phyloP scores from a whole-genome alignment of 2,329 filamentous ascomycete species.

The Aspergillus oerlinghausenensis region DNA sequence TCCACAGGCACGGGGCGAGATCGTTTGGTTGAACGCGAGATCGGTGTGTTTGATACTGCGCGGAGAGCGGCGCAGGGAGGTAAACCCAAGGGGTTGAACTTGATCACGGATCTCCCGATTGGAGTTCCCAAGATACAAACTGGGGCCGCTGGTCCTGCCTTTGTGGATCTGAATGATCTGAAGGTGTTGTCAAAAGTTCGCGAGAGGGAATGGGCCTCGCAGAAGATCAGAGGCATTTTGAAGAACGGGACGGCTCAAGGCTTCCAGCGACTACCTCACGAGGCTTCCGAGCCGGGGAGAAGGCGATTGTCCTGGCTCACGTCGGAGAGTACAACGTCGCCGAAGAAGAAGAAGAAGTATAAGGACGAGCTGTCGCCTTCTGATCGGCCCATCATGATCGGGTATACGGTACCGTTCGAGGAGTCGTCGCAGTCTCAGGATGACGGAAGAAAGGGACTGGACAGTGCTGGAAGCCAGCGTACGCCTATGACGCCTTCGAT shows the following conservation, averaged over 20 bases:
- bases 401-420: conserved; percentile 37
- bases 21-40: not conserved
- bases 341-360: conserved; percentile 23
- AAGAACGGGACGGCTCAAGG: conserved; percentile 18
- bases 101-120: conserved; percentile 39
- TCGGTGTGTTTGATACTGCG: not conserved
- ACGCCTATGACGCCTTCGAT: conserved; percentile 44
- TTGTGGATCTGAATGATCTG: conserved; percentile 37
- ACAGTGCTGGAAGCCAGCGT: conserved; percentile 25
- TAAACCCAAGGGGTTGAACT: conserved; percentile 36
- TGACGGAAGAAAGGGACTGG: conserved; percentile 19
- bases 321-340: conserved; percentile 11
- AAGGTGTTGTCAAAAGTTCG: conserved; percentile 31
- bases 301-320: conserved; percentile 15
- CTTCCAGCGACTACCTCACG: conserved; percentile 20
- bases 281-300: conserved; percentile 1
- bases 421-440: conserved; percentile 21
- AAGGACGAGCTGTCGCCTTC: conserved; percentile 40
- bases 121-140: conserved; percentile 10
- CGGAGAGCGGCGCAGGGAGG: conserved; percentile 17
- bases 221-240: conserved; percentile 18
- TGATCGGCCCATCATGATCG: conserved; percentile 44
- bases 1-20: conserved; percentile 9
- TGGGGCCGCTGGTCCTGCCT: conserved; percentile 13
- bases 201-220: conserved; percentile 27